A percentile compares a stretch with the other conserved stretches of the same genome.
Evolutionary conservation across 1,284 basidiomycete genomes (phyloP).

Genomic region (Cutaneotrichosporon dermatis): DNA sequence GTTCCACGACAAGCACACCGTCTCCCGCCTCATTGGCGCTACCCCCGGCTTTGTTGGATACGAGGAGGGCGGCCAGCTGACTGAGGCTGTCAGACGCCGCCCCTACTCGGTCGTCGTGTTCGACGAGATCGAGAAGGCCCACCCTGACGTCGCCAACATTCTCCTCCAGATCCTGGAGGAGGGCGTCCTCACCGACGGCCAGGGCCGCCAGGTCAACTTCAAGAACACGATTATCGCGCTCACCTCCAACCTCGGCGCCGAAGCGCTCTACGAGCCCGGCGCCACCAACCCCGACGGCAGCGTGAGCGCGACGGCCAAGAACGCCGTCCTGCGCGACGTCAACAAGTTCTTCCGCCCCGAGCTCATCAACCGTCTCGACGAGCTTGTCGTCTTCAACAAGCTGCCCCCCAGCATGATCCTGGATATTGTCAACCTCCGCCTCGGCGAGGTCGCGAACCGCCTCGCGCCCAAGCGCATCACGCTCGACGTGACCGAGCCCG

Average conservation of each 20-base stretch:
- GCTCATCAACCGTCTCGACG: constrained; percentile 81
- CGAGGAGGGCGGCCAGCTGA: constrained; percentile 76
- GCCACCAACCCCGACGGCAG: constrained; percentile 64
- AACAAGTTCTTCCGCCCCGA: constrained; percentile 82
- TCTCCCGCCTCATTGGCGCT: constrained; percentile 82
- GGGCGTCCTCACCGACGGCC: constrained; percentile 72
- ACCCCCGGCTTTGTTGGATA: constrained; percentile 91
- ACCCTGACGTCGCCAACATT: constrained; percentile 83
- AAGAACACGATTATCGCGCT: constrained; percentile 86
- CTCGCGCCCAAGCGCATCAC: constrained; percentile 64
- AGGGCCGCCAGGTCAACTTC: constrained; percentile 47
- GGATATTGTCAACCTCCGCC: constrained; percentile 69
- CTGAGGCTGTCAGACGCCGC: constrained; percentile 77
- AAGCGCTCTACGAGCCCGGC: constrained; percentile 66
- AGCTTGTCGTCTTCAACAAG: constrained; percentile 84
- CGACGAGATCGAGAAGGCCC: constrained; percentile 89
- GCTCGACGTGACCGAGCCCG: constrained; percentile 64
- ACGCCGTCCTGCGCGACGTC: constrained; percentile 70
- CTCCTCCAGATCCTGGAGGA: constrained; percentile 90
- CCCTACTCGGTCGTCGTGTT: constrained; percentile 52
- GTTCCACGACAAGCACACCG: constrained; percentile 85
- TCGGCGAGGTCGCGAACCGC: constrained; percentile 67
- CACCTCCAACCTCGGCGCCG: constrained; percentile 81
- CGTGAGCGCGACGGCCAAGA: constrained; percentile 62
- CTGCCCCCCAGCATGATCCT: constrained; percentile 68